Evolutionary conservation across 2,329 filamentous ascomycete species (phyloP), one percentile per base, ranked within the genome.

Genomic region (Myriosclerotinia curreyana): DNA sequence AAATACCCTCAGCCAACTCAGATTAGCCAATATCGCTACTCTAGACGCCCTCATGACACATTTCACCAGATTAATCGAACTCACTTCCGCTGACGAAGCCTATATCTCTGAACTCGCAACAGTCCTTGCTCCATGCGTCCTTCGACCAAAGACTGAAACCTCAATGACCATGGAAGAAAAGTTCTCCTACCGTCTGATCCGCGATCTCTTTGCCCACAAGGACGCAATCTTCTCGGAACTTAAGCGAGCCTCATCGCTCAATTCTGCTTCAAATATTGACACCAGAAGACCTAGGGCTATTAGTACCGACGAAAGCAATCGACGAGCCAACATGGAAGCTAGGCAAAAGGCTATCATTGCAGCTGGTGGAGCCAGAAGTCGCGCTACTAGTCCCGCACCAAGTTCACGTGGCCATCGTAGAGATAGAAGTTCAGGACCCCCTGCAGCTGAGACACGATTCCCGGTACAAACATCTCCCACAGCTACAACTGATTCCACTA

Each of bases 21-120:
- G 94, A 66, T 87, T 99, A 64, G 92, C 95, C 69, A 99, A 99
- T 76, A 99, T 99, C 76, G 95, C 95, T 55, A 98, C 95, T n/a
- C 86, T 99, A 66, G 95, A 99, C 76, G 95, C 95, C 49, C 90
- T 96, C 75, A 96, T 96, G 83, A 98, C 96, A 69, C 95, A 99
- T 78, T 98, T 99, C 76, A 97, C 94, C 48, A 90, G 95, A 66
- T 82, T 99, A 66, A 96, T 99, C 74, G 95, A 99, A 76, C 83
- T 99, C 68, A 99, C 95, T 2, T 98, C 94, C 17, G 95, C 95
- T 40, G 94, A 96, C 70, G 95, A 99, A 74, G 80, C 86, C 51
- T 99, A 96, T 74, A 79, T 96, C 64, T 75, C 87, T 15, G 80
- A 87, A 46, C 84, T 99, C 48, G 90, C 92, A 2, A 86, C 86